Conservation (phyloP, 495 filamentous ascomycete species). For the Tuber calosporum region DNA sequence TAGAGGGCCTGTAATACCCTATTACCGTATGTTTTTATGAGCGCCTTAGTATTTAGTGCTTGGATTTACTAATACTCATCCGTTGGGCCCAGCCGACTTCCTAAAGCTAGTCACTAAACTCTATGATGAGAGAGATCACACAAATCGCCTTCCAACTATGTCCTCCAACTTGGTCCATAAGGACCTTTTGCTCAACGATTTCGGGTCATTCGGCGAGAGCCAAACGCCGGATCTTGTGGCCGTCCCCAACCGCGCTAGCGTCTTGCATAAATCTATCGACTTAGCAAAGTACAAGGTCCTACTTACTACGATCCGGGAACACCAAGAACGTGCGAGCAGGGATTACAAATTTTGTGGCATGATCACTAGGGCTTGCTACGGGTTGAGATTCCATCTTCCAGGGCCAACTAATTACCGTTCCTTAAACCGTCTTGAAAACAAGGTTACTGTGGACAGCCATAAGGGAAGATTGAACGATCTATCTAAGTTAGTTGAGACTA, state of each 20-base stretch:
- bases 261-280: slow-evolving; percentile 20
- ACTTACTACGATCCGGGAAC: slow-evolving; percentile 4
- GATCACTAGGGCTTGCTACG: slow-evolving; percentile 17
- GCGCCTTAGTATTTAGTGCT: not conserved
- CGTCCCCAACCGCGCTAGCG: slow-evolving; percentile 2
- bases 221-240: slow-evolving; percentile 8
- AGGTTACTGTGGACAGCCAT: not conserved
- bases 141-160: slow-evolving; percentile 12
- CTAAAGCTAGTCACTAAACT: slow-evolving; percentile 19
- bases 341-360: slow-evolving; percentile 25
- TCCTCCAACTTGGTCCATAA: slow-evolving; percentile 12
- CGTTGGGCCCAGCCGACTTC: slow-evolving; percentile 16
- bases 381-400: slow-evolving; percentile 19
- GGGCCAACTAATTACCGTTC: slow-evolving; percentile 19
- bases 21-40: slow-evolving; percentile 21
- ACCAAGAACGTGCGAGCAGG: slow-evolving; percentile 23
- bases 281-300: slow-evolving; percentile 26
- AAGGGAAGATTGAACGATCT: slow-evolving; percentile 22
- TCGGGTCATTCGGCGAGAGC: slow-evolving; percentile 18
- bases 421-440: slow-evolving; percentile 15
- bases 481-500: slow-evolving; percentile 30
- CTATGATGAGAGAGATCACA: slow-evolving; percentile 20
- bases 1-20: slow-evolving; percentile 28
- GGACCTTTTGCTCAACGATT: slow-evolving; percentile 10
- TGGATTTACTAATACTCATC: slow-evolving; percentile 3